A percentile compares a stretch with the other conserved stretches of the same genome.
Conservation (phyloP, 768 basidiomycete genomes). For the Mycena amicta region DNA sequence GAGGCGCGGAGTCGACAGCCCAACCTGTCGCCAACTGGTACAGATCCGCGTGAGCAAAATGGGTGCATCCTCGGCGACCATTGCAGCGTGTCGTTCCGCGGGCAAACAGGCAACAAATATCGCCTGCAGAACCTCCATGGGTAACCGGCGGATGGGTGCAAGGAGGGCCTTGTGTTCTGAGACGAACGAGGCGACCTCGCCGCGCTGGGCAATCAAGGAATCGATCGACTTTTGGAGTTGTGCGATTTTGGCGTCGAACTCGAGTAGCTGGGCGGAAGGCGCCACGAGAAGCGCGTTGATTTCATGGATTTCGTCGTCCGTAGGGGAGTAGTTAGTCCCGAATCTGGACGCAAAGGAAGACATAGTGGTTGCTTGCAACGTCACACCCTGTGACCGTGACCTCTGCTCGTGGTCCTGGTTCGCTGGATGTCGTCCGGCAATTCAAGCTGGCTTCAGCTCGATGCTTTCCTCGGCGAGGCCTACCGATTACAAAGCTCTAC, state of each 20-base stretch:
- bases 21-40: neutral
- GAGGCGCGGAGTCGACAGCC: neutral
- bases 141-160: conserved; percentile 2
- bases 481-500: conserved; percentile 71
- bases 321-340: too few species aligned
- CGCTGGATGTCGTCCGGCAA: conserved; percentile 68
- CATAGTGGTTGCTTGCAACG: too few species aligned
- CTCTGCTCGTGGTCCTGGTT: conserved; percentile 43
- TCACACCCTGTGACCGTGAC: too few species aligned
- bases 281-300: too few species aligned
- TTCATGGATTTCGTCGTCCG: too few species aligned
- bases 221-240: neutral
- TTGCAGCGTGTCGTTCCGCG: neutral
- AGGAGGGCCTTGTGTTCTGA: neutral
- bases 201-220: neutral
- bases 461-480: conserved; percentile 76
- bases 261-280: neutral
- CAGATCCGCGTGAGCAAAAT: neutral
- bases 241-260: neutral
- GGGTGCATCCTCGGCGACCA: neutral
- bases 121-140: neutral
- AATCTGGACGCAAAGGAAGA: too few species aligned
- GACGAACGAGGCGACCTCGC: neutral
- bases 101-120: conserved; percentile 10
- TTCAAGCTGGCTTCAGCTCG: conserved; percentile 70